Percentiles rank a stretch among this genome's conserved stretches.
Evolutionary conservation across 495 filamentous ascomycete genomes (phyloP).

Genomic region (Annulohypoxylon nitens): DNA sequence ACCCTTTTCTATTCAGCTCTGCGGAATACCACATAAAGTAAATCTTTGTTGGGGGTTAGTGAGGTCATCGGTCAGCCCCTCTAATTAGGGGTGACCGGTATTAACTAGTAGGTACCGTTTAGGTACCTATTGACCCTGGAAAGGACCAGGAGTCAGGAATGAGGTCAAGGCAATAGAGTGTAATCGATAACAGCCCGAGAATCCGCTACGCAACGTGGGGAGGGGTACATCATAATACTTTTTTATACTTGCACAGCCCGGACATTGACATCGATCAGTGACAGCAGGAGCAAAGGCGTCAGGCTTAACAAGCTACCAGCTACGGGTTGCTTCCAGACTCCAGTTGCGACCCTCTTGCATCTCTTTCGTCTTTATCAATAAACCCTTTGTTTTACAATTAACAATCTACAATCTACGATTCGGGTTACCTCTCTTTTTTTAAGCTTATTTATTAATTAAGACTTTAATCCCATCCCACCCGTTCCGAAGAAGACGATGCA

Average conservation of each 20-base stretch:
- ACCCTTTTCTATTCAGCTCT: neutral
- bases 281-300: slow-evolving; percentile 4
- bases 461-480: neutral
- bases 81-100: neutral
- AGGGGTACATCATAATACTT: slow-evolving; percentile 36
- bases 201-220: slow-evolving; percentile 30
- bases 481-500: slow-evolving; percentile 40
- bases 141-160: neutral
- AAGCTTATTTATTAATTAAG: slow-evolving; percentile 17
- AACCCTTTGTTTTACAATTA: neutral
- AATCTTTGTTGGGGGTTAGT: slow-evolving; percentile 28
- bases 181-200: slow-evolving; percentile 47
- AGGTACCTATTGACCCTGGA: neutral
- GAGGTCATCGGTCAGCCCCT: slow-evolving; percentile 44
- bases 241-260: slow-evolving; percentile 11
- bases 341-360: slow-evolving; percentile 32
- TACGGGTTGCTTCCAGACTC: neutral
- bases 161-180: slow-evolving; percentile 1
- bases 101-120: neutral
- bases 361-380: slow-evolving; percentile 22
- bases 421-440: slow-evolving; percentile 1
- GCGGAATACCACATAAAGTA: slow-evolving; percentile 9
- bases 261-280: neutral
- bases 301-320: slow-evolving; percentile 17
- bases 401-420: neutral